Percentiles rank a stretch among this genome's conserved stretches.
Evolutionary conservation across 192 early-diverging fungal genomes (phyloP).

Genomic region (Chytriomyces hyalinus): DNA sequence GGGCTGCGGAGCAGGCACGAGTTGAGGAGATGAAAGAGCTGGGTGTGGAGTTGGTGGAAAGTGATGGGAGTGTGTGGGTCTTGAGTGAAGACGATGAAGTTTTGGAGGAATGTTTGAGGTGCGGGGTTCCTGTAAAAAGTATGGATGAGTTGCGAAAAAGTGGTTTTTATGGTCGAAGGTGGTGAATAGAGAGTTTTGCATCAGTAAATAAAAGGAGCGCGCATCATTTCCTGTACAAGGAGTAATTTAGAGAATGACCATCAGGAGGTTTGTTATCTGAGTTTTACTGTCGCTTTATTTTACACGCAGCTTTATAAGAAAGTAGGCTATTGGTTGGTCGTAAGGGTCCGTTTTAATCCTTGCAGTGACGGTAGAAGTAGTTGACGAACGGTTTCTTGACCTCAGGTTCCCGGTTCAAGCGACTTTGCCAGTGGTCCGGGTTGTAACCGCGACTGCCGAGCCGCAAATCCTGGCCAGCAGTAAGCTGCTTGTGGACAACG

Average conservation of each 20-base stretch:
- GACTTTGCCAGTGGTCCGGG: neutral
- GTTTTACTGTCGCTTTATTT: too few relatives aligned
- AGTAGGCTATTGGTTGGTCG: too few relatives aligned
- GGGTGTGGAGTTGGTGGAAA: constrained; percentile 3
- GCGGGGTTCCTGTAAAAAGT: constrained; percentile 22
- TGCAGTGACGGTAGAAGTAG: constrained; percentile 17
- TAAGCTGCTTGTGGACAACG: constrained; percentile 9
- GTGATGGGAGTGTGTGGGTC: constrained; percentile 8
- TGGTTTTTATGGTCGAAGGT: neutral
- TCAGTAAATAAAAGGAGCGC: too few relatives aligned
- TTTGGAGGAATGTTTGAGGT: constrained; percentile 13
- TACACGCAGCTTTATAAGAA: too few relatives aligned
- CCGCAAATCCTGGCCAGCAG: neutral
- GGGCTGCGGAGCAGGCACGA: neutral
- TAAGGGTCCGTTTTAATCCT: neutral
- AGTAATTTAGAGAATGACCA: too few relatives aligned
- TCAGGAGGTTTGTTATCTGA: too few relatives aligned
- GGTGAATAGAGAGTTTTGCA: neutral
- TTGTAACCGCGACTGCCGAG: neutral
- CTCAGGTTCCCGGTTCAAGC: neutral
- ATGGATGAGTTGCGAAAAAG: constrained; percentile 16
- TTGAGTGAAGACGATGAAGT: constrained; percentile 20
- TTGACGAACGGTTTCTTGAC: constrained; percentile 1
- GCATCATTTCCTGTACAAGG: too few relatives aligned
- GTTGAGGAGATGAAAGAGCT: neutral